Percentiles rank a stretch among this genome's conserved stretches.
These are phyloP conservation scores for Cytospora chrysosperma DNA, from an alignment of 2,329 filamentous ascomycete genomes.

Conservation along the genomic window DNA sequence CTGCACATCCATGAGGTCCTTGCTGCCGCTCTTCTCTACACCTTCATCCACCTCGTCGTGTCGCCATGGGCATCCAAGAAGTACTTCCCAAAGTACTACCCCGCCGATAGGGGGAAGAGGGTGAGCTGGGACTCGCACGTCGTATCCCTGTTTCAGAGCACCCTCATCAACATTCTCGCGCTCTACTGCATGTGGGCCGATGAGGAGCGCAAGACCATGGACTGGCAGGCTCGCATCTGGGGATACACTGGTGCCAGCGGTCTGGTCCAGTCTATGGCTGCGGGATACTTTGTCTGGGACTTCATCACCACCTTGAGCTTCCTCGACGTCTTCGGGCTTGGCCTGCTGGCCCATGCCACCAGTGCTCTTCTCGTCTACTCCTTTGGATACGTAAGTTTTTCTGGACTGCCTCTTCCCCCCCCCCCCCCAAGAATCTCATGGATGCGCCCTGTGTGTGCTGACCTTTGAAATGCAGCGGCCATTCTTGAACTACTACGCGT, in stretches of 20 bases:
- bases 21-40: constrained; percentile 66
- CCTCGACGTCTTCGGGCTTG: constrained; percentile 70
- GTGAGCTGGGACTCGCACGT: constrained; percentile 86
- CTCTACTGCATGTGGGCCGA: constrained; percentile 71
- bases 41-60: constrained; percentile 62
- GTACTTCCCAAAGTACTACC: constrained; percentile 64
- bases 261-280: constrained; percentile 73
- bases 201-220: constrained; percentile 64
- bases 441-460: neutral
- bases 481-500: constrained; percentile 80
- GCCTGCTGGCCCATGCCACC: constrained; percentile 74
- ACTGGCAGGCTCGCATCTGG: constrained; percentile 68
- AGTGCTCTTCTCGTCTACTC: constrained; percentile 72
- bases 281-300: constrained; percentile 86
- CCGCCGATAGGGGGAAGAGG: constrained; percentile 61
- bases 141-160: constrained; percentile 77
- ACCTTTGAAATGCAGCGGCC: constrained; percentile 59
- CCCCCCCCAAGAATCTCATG: neutral
- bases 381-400: constrained; percentile 71
- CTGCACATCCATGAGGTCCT: constrained; percentile 77
- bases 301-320: constrained; percentile 67
- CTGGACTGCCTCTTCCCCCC: neutral
- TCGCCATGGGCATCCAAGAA: constrained; percentile 65
- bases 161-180: constrained; percentile 69
- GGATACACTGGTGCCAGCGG: constrained; percentile 72